phyloP scores from a whole-genome alignment of 257 asterid species.

The Pogostemon cablin region DNA sequence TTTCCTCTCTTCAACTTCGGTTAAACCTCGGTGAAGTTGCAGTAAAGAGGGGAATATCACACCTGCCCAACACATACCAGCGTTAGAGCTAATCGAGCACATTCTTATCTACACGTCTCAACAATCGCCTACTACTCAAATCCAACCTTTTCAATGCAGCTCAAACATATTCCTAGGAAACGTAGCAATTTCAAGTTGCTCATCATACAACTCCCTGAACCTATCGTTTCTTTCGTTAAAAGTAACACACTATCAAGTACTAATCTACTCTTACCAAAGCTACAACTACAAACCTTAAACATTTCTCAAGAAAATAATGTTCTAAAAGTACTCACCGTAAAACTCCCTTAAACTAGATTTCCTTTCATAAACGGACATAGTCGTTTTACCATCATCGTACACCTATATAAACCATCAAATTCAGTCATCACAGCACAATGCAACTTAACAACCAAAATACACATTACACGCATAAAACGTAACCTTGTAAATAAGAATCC shows the following conservation, averaged over 20 bases:
- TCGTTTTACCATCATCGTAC: constrained; percentile 76
- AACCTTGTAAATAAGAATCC: constrained; percentile 85
- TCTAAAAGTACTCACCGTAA: constrained; percentile 58
- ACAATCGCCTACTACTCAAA: no score
- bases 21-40: constrained; percentile 79
- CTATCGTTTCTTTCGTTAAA: constrained; percentile 3
- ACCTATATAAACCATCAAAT: constrained; percentile 54
- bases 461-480: not conserved
- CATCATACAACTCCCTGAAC: not conserved
- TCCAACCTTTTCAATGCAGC: no score
- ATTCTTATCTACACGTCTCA: not conserved
- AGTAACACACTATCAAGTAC: not conserved
- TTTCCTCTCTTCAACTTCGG: constrained; percentile 80
- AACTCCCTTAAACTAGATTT: constrained; percentile 78
- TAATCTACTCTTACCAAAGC: not conserved
- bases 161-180: not conserved
- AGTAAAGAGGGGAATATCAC: constrained; percentile 82
- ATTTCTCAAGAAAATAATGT: not conserved
- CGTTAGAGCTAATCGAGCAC: not conserved
- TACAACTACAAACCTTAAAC: not conserved
- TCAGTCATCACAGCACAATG: constrained; percentile 14
- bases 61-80: constrained; percentile 43
- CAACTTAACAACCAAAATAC: not conserved
- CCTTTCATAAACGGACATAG: constrained; percentile 69
- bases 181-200: not conserved